Percentiles rank a stretch among this genome's conserved stretches.
phyloP scores from a whole-genome alignment of 1,139 yeast genomes.

The Hyphopichia buzzinii region DNA sequence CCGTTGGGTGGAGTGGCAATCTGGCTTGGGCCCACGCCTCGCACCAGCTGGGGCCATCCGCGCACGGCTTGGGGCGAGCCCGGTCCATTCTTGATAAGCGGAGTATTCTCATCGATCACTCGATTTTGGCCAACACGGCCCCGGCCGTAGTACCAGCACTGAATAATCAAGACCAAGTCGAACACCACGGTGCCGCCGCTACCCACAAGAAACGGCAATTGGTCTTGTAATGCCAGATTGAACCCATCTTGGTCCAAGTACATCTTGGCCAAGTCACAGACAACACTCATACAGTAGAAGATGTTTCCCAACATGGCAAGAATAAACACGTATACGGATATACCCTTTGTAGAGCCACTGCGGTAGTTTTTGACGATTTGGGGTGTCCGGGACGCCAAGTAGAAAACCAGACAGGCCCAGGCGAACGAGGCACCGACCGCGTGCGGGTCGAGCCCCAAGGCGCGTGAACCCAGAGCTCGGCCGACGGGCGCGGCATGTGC shows the following conservation, averaged over 20 bases:
- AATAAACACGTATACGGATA: constrained; percentile 33
- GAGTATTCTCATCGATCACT: neutral
- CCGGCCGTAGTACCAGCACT: constrained; percentile 27
- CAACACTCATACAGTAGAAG: constrained; percentile 34
- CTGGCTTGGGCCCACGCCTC: too few species aligned
- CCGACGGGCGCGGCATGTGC: neutral
- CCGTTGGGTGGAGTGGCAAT: too few species aligned
- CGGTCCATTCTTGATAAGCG: too few species aligned
- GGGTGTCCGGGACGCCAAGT: constrained; percentile 74
- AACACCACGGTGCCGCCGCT: constrained; percentile 37
- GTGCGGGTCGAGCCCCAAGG: neutral
- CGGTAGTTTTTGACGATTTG: constrained; percentile 52
- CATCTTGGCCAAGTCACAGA: constrained; percentile 25
- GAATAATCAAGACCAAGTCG: constrained; percentile 32
- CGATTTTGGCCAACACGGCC: neutral
- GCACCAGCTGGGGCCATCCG: too few species aligned
- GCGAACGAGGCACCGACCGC: constrained; percentile 55
- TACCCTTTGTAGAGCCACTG: constrained; percentile 33
- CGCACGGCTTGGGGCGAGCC: too few species aligned
- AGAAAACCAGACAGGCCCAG: constrained; percentile 73
- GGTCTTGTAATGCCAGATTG: constrained; percentile 17
- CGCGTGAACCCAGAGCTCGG: neutral
- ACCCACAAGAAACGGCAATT: constrained; percentile 37
- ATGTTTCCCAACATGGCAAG: constrained; percentile 39
- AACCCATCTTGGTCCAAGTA: constrained; percentile 8